phyloP scores from a whole-genome alignment of 768 basidiomycete genomes.

The Suillus luteus region DNA sequence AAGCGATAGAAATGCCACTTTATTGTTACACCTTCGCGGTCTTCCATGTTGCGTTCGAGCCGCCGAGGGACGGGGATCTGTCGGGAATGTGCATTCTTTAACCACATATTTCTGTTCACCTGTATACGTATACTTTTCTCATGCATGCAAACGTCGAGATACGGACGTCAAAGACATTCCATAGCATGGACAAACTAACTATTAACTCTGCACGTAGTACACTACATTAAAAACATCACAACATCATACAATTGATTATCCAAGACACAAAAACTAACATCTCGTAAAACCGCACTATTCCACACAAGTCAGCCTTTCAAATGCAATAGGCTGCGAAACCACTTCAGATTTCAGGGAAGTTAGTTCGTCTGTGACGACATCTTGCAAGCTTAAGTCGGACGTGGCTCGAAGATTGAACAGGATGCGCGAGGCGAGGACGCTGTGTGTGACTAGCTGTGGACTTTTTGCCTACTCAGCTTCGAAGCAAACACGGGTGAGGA shows the following conservation, averaged over 20 bases:
- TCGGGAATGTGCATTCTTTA: too few species aligned
- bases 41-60: too few species aligned
- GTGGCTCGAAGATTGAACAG: conserved; percentile 1
- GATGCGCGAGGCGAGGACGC: conserved; percentile 5
- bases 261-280: neutral
- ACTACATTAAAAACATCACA: neutral
- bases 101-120: too few species aligned
- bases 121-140: too few species aligned
- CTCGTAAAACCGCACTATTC: neutral
- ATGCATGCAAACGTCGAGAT: too few species aligned
- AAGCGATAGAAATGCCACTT: too few species aligned
- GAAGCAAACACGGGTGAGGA: too few species aligned
- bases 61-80: too few species aligned
- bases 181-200: too few species aligned
- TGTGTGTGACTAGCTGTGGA: neutral
- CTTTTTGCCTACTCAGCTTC: neutral
- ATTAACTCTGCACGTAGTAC: too few species aligned
- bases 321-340: neutral
- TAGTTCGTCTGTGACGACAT: neutral
- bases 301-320: neutral
- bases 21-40: too few species aligned
- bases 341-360: neutral
- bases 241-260: neutral
- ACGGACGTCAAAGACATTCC: too few species aligned
- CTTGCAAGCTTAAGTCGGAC: neutral